These are phyloP conservation scores for Trypanosoma caninum DNA, from an alignment of 208 protist species.

Conservation along the genomic window DNA sequence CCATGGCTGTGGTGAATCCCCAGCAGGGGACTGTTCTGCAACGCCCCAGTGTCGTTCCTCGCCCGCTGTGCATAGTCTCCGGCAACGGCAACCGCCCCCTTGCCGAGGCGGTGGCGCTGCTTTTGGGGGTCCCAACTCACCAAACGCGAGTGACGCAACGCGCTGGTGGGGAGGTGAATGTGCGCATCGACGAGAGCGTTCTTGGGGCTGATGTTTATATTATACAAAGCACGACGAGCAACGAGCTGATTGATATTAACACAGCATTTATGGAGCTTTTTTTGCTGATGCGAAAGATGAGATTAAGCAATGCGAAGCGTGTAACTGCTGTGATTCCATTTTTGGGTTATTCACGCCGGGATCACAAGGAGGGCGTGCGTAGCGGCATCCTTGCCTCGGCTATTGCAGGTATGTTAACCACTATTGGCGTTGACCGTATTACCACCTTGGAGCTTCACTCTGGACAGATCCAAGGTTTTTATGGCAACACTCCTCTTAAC, in stretches of 20 bases:
- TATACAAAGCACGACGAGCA: conserved; percentile 94
- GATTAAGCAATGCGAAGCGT: conserved; percentile 81
- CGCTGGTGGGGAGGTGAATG: conserved; percentile 87
- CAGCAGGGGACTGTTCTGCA: conserved; percentile 60
- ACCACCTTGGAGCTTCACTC: conserved; percentile 94
- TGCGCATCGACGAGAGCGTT: conserved; percentile 93
- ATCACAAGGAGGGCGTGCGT: conserved; percentile 90
- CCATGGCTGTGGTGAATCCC: conserved; percentile 66
- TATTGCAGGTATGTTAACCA: conserved; percentile 91
- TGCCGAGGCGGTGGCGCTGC: conserved; percentile 78
- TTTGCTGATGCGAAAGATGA: conserved; percentile 91
- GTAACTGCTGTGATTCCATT: conserved; percentile 95
- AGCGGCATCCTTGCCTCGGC: conserved; percentile 93
- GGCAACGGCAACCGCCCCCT: conserved; percentile 91
- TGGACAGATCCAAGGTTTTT: conserved; percentile 96
- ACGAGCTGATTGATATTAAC: conserved; percentile 91
- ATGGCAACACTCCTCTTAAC: conserved; percentile 91
- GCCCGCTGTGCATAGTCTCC: conserved; percentile 75
- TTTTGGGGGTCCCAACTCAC: conserved; percentile 74
- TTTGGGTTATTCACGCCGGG: conserved; percentile 93
- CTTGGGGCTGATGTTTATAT: conserved; percentile 96
- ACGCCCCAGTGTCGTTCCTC: conserved; percentile 25
- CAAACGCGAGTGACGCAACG: conserved; percentile 80
- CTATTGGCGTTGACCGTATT: conserved; percentile 89
- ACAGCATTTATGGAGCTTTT: conserved; percentile 96